A percentile compares a stretch with the other conserved stretches of the same genome.
phyloP scores from a whole-genome alignment of 257 asterid species.

The Thymus quinquecostatus region DNA sequence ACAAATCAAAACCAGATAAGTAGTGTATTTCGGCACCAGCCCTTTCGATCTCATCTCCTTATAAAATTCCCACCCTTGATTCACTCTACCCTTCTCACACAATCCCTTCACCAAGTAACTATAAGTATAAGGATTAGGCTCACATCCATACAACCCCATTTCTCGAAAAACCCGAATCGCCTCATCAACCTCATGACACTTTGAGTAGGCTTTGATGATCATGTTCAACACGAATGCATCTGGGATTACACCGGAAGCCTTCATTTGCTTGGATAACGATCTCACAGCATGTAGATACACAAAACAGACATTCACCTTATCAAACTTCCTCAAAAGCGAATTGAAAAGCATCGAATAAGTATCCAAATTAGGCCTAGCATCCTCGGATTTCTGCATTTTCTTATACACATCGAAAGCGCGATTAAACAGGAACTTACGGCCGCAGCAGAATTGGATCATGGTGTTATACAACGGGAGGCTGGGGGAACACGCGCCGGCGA shows the following conservation, averaged over 20 bases:
- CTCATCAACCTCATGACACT: slow-evolving; percentile 76
- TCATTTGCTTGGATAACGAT: slow-evolving; percentile 81
- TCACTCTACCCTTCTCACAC: slow-evolving; percentile 84
- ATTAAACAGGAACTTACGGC: slow-evolving; percentile 66
- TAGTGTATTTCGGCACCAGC: slow-evolving; percentile 58
- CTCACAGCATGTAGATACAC: slow-evolving; percentile 80
- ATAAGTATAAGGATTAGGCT: slow-evolving; percentile 73
- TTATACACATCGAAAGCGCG: slow-evolving; percentile 89
- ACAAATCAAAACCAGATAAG: slow-evolving; percentile 66
- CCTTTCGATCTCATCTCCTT: slow-evolving; percentile 73
- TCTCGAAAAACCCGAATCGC: slow-evolving; percentile 79
- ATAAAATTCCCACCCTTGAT: slow-evolving; percentile 61
- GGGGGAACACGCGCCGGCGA: slow-evolving; percentile 82
- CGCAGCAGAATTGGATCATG: slow-evolving; percentile 85
- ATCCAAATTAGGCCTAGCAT: slow-evolving; percentile 71
- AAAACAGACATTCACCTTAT: slow-evolving; percentile 59
- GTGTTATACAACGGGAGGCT: slow-evolving; percentile 64
- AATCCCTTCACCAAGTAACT: slow-evolving; percentile 70
- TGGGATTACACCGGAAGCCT: slow-evolving; percentile 79
- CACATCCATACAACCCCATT: slow-evolving; percentile 93
- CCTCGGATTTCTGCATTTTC: slow-evolving; percentile 73
- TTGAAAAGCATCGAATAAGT: slow-evolving; percentile 69
- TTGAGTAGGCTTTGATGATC: slow-evolving; percentile 84
- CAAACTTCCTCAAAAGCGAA: slow-evolving; percentile 72
- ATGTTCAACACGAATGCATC: slow-evolving; percentile 77